Conservation (phyloP, 306 rosid species). For the Citrullus amarus region DNA sequence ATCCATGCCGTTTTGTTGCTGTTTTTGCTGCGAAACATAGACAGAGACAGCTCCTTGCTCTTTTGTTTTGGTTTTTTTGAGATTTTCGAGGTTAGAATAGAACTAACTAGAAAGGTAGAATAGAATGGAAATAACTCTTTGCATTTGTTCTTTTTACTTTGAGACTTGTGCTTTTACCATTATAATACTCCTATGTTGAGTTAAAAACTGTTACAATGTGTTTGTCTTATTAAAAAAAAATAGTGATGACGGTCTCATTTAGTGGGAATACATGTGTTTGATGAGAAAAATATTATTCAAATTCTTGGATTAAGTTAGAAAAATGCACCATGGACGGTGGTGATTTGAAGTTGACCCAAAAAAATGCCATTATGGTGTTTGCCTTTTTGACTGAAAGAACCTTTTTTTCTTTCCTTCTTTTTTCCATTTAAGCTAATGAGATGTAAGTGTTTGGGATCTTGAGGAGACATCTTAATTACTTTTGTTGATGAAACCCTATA, state of each 20-base stretch:
- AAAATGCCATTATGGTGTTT: background rate
- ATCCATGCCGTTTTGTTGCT: conserved; percentile 3
- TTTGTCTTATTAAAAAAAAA: too few relatives aligned
- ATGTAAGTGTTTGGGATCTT: too few relatives aligned
- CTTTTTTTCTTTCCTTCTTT: background rate
- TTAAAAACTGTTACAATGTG: too few relatives aligned
- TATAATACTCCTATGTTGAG: too few relatives aligned
- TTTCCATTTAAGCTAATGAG: background rate
- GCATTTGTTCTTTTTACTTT: background rate
- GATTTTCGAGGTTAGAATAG: background rate
- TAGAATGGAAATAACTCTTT: background rate
- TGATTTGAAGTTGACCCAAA: conserved; percentile 7
- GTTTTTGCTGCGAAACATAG: background rate
- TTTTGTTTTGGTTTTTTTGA: background rate
- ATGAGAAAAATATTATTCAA: background rate
- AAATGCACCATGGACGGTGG: conserved; percentile 3
- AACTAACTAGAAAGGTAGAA: background rate
- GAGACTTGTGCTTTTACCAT: background rate
- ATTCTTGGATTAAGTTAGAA: background rate
- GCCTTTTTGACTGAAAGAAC: background rate
- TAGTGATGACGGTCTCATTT: background rate
- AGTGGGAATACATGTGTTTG: background rate
- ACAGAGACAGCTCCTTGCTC: conserved; percentile 5
- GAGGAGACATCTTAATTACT: too few relatives aligned
- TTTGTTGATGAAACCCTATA: too few relatives aligned